Base-by-base conservation (phyloP, 805 yeast species). In the Danielozyma ontarioensis region DNA sequence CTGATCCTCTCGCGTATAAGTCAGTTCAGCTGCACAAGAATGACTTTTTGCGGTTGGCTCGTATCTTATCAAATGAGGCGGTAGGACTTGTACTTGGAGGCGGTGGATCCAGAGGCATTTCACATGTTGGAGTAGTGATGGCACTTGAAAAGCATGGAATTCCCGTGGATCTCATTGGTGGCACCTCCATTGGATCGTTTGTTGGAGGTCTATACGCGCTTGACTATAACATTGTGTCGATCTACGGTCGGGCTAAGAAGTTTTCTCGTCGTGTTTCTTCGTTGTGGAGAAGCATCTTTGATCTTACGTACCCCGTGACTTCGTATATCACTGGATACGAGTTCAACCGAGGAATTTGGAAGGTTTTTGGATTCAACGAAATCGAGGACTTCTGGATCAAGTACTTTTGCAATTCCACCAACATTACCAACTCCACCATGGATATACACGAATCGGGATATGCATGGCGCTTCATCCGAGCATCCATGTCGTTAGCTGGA, bases 241-340 rank as follows among this genome's bases (percentile, higher is more conserved):
- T 88, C 17, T 89, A 83, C 55, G 97, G 96, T 1, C 69, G 95
- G 34, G 81, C 90, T 4, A 93, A 90, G 59, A 80, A 80, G 50
- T 90, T 90, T 59, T 74, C 95, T 2, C 81, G 80, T 11, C 70
- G 97, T 46, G 68, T 90, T 41, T 76, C 90, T 0, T 83, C 95
- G 2, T 39, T 83, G 3, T 90, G 98, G 98, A 69, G 97, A 46
- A 76, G 83, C 50, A 39, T 82, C 2, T 60, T 84, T 19, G 98
- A 90, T 54, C 59, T 93, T 47, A 90, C 98, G 0, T 83, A 89
- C 56, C 98, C 98, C 0, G 80, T 86, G 2, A 88, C 96, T 0
- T 83, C 97, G 1, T 90, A 94, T 53, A 84, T 95, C 8, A 93
- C 98, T 1, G 98, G 98, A 1, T 96, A 93, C 57, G 97, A 88